Evolutionary conservation across 352 stramenopile genomes (phyloP), one percentile per base, ranked within the genome.

Genomic region (Pythium sukuiense): DNA sequence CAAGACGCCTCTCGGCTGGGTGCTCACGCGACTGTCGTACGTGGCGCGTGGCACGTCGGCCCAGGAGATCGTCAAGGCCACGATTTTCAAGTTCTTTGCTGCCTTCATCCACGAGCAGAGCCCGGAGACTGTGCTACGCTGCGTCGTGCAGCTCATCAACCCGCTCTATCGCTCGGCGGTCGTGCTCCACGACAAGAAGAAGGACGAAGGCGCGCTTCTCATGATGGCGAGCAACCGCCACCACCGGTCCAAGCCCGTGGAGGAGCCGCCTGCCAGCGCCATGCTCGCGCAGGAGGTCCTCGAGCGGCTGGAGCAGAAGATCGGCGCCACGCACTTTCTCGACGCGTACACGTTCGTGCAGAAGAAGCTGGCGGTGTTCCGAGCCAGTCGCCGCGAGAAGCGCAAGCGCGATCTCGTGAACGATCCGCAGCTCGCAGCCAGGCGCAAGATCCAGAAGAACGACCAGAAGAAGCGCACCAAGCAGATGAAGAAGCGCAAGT

Each of bases 401-500:
- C 88, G 85, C 63, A 91, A 88, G 65, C 84, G 82, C 54, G 86
- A 95, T 59, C 72, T 87, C 9, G 73, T 97, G 48, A 75, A 82
- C 11, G 80, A 97, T 48, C 87, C 88, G 20, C 76, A 91, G 59
- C 76, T 79, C 41, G 85, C 83, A 3, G 87, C 88, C 6, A 75
- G 83, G 65, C 88, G 87, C 45, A 92, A 93, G 63, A 84, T 96
- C 49, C 78, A 90, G 35, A 94, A 95, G 72, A 95, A 96, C 71
- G 80, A 94, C 54, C 72, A 83, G 35, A 97, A 97, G 72, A 81
- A 81, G 49, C 76, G 67, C 37, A 74, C 79, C 24, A 95, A 95
- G 76, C 85, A 96, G 70, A 57, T 94, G 49, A 91, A 92, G 65
- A 96, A 97, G 72, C 85, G 89, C 68, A 97, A 97, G 74, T 83